These are phyloP conservation scores for Candida ascalaphidarum DNA, from an alignment of 805 yeast species.

Conservation along the genomic window DNA sequence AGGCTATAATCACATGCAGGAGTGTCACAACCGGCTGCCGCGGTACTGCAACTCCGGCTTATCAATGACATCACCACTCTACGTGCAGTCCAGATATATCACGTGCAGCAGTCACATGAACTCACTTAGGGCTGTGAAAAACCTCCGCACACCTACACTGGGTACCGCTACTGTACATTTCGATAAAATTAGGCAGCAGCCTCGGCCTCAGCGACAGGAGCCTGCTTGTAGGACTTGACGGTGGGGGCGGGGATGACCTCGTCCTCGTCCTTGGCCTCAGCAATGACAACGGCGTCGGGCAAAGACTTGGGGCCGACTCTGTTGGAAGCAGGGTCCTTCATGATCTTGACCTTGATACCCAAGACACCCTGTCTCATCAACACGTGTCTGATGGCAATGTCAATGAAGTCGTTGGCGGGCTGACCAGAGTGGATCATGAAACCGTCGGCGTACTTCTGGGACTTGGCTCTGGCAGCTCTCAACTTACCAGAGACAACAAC, in stretches of 20 bases:
- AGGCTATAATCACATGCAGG: no score
- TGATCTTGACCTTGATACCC: conserved; percentile 98
- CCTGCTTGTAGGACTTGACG: conserved; percentile 65
- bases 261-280: conserved; percentile 90
- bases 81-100: no score
- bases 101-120: no score
- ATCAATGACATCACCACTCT: no score
- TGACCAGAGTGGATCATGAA: conserved; percentile 99
- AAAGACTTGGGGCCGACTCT: conserved; percentile 81
- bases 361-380: conserved; percentile 99
- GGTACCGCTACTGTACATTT: no score
- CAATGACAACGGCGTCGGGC: conserved; percentile 90
- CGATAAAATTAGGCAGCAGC: conserved; percentile 18
- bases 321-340: conserved; percentile 95
- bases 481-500: conserved; percentile 99
- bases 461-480: conserved; percentile 99
- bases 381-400: conserved; percentile 98
- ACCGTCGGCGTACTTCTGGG: conserved; percentile 99
- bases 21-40: no score
- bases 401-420: conserved; percentile 98
- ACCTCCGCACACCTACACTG: no score
- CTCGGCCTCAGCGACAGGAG: conserved; percentile 19
- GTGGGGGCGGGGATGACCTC: conserved; percentile 70
- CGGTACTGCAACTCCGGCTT: no score
- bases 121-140: no score